Percentiles rank a stretch among this genome's conserved stretches.
Evolutionary conservation across 331 rosid species (phyloP).

Genomic region (Rhamnella rubrinervis): DNA sequence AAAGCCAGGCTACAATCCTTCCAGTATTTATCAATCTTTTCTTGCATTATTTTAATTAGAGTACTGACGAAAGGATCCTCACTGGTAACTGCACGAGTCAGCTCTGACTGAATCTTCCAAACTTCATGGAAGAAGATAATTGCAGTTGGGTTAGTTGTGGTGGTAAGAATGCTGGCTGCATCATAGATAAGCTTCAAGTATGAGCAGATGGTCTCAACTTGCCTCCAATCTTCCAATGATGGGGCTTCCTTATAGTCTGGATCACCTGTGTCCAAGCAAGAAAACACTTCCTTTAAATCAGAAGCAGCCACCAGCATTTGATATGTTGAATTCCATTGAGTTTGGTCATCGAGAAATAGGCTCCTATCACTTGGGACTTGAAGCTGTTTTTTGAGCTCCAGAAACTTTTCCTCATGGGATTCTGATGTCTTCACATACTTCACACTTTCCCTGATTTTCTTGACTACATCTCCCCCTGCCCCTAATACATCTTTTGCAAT

Average conservation of each 20-base stretch:
- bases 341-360: constrained; percentile 72
- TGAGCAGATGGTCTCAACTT: constrained; percentile 68
- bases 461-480: constrained; percentile 48
- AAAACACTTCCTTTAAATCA: constrained; percentile 82
- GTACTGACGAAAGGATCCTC: constrained; percentile 66
- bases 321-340: constrained; percentile 85
- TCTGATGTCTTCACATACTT: constrained; percentile 91
- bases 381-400: constrained; percentile 77
- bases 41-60: constrained; percentile 60
- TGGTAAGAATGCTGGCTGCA: constrained; percentile 65
- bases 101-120: constrained; percentile 86
- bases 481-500: constrained; percentile 62
- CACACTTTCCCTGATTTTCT: constrained; percentile 70
- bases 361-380: constrained; percentile 84
- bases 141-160: constrained; percentile 62
- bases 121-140: constrained; percentile 82
- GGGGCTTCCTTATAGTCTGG: constrained; percentile 81
- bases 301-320: constrained; percentile 84
- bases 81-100: constrained; percentile 47
- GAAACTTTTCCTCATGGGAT: constrained; percentile 81
- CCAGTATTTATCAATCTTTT: constrained; percentile 77
- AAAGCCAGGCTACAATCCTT: constrained; percentile 71
- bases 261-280: constrained; percentile 80
- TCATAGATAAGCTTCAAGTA: constrained; percentile 74
- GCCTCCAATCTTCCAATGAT: constrained; percentile 82